Conservation (phyloP, 139 green algal species). For the Pseudopediastrum boryanum region DNA sequence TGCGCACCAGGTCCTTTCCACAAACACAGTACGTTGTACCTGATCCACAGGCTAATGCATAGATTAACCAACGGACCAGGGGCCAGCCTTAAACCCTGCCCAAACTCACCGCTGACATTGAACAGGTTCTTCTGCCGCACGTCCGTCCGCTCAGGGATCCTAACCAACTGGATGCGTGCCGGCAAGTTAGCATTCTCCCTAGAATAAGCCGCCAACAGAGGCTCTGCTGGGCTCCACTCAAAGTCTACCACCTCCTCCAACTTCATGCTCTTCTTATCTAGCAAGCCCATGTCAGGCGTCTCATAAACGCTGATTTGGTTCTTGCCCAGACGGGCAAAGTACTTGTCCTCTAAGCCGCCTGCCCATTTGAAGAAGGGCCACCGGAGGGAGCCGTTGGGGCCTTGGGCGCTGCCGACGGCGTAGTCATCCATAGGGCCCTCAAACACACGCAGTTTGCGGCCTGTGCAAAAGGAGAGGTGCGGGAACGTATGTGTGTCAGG, state of each 20-base stretch:
- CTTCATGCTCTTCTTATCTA: conserved; percentile 95
- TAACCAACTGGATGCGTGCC: conserved; percentile 79
- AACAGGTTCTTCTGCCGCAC: conserved; percentile 98
- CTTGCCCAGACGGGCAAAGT: conserved; percentile 86
- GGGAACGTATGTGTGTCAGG: conserved; percentile 1
- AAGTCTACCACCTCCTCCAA: conserved; percentile 91
- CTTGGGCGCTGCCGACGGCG: conserved; percentile 62
- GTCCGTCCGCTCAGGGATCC: conserved; percentile 81
- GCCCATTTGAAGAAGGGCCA: conserved; percentile 69
- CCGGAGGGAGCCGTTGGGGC: conserved; percentile 36
- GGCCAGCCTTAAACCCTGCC: neutral
- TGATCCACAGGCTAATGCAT: too few species aligned
- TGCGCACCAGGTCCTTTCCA: too few species aligned
- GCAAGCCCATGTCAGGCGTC: conserved; percentile 81
- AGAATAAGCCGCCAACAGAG: conserved; percentile 89
- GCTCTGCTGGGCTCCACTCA: conserved; percentile 87
- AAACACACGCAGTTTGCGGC: conserved; percentile 74
- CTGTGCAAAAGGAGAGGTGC: neutral
- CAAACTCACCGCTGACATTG: conserved; percentile 73
- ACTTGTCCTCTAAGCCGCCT: conserved; percentile 77
- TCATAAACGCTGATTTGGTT: conserved; percentile 87
- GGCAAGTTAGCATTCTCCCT: conserved; percentile 87
- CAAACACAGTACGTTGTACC: too few species aligned
- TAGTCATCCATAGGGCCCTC: conserved; percentile 80
- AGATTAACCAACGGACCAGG: too few species aligned